Evolutionary conservation across 108 stramenopile genomes (phyloP), one percentile per base, ranked within the genome.

Genomic region (Cyclotella atomus): DNA sequence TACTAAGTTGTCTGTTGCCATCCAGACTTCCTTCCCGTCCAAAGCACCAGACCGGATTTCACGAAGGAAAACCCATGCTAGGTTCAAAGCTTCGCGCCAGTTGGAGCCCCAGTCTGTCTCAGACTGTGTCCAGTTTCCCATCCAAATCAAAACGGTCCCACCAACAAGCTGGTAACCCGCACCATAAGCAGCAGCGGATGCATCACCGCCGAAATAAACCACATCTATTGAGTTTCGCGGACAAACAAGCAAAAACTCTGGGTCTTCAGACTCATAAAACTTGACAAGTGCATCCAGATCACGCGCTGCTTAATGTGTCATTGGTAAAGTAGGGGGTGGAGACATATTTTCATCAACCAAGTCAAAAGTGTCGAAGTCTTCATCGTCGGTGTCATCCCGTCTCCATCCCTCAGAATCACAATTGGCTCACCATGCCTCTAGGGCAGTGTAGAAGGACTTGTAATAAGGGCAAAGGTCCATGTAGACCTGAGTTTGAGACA

Each of bases 141-240:
- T 15, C 34, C 29, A 50, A 20, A 65, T 46, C 49, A 43, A 16
- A 46, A 44, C 47, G 2, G 24, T 43, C 2, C 49, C 49, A 28
- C 24, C 44, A 10, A 16, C 1, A 35, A 46, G 28, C 10, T 65
- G 64, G 25, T 7, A 20, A 2, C 64, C 64, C 1, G 64, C 2
- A 7, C 64, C 64, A 50, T 20, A 65, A 17, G 33, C 64, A 6
- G 29, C 64, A 16, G 29, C 49, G 1, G 64, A 30, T 16, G 64
- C 64, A 50, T 65, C 64, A 45, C 64, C 64, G 32, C 64, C 64
- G 8, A 65, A 20, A 30, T 65, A 65, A 3, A 30, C 64, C 1
- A 65, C 1, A n/a, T 50, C 49, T 9, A 9, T 50, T 6, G 29
- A 27, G 16, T 9, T 2, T 6, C 9, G 1, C 4, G 64, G 64